These are phyloP conservation scores for Dissoconium aciculare DNA, from an alignment of 2,329 filamentous ascomycete genomes.

Conservation along the genomic window DNA sequence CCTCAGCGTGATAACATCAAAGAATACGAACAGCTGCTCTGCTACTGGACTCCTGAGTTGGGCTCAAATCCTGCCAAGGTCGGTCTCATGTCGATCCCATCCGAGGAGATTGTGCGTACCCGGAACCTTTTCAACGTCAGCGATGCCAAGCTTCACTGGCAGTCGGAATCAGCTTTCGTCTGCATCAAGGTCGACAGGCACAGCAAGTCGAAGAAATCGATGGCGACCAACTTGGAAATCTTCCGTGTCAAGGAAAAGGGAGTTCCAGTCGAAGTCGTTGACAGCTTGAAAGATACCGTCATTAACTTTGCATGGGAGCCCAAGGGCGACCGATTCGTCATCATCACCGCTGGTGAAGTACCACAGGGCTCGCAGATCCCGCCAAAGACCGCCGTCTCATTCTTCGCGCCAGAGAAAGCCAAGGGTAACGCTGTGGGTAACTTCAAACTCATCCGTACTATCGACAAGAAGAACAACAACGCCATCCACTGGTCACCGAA, in stretches of 20 bases:
- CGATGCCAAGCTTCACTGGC: conserved; percentile 97
- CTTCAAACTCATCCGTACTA: conserved; percentile 88
- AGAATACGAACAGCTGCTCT: conserved; percentile 87
- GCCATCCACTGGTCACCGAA: conserved; percentile 98
- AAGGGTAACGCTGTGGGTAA: conserved; percentile 73
- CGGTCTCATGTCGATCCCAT: conserved; percentile 86
- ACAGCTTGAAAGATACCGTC: conserved; percentile 94
- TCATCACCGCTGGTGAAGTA: conserved; percentile 87
- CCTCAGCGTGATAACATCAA: conserved; percentile 73
- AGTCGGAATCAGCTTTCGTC: conserved; percentile 82
- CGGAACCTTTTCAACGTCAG: conserved; percentile 96
- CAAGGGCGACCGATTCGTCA: conserved; percentile 90
- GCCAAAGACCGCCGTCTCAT: conserved; percentile 86
- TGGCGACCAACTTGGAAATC: conserved; percentile 93
- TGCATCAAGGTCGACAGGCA: conserved; percentile 98
- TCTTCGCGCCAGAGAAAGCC: conserved; percentile 92
- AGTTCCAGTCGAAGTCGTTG: conserved; percentile 93
- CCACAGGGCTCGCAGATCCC: conserved; percentile 62
- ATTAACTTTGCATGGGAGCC: conserved; percentile 99
- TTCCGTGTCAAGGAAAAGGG: conserved; percentile 97
- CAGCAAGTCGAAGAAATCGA: conserved; percentile 97
- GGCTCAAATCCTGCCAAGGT: conserved; percentile 97
- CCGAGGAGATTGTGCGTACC: conserved; percentile 84
- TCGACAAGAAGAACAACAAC: conserved; percentile 99
- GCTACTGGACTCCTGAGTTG: conserved; percentile 97